A percentile compares a stretch with the other conserved stretches of the same genome.
Conservation (phyloP, 225 moss, liverwort and hornwort species). For the Pseudisothecium myosuroides region DNA sequence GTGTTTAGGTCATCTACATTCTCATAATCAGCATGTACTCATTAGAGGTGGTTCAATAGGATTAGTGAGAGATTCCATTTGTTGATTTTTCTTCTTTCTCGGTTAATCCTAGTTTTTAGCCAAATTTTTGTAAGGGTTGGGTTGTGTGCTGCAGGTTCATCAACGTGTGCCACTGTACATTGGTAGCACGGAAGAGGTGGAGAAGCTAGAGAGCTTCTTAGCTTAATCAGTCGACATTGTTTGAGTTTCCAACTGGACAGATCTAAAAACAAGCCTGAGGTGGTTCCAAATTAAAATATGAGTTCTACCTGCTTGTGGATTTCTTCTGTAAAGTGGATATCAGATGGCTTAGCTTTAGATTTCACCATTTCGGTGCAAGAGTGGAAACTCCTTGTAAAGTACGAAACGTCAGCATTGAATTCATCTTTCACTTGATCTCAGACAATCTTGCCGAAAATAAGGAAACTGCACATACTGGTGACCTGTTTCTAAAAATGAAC, state of each 20-base stretch:
- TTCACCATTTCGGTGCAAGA: neutral
- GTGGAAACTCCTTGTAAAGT: neutral
- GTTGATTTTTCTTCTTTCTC: neutral
- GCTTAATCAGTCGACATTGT: slow-evolving; percentile 26
- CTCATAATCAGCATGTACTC: too few species aligned
- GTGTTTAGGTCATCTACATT: too few species aligned
- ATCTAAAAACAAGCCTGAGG: neutral
- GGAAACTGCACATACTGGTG: neutral
- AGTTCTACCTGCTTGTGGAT: neutral
- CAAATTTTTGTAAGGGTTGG: neutral
- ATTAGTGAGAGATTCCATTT: too few species aligned
- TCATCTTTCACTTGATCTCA: neutral
- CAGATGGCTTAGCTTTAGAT: neutral
- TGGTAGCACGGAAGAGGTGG: slow-evolving; percentile 68
- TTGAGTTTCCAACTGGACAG: neutral
- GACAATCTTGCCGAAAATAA: neutral
- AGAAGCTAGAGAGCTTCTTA: slow-evolving; percentile 71
- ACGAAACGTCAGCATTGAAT: neutral
- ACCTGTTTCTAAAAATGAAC: neutral
- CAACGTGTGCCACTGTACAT: slow-evolving; percentile 73
- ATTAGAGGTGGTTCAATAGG: too few species aligned
- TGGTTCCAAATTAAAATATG: neutral
- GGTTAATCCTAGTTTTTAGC: neutral
- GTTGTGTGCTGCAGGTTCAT: slow-evolving; percentile 38
- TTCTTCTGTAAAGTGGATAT: neutral